phyloP scores from a whole-genome alignment of 31 red algal genomes.

The Odonthalia washingtoniensis region DNA sequence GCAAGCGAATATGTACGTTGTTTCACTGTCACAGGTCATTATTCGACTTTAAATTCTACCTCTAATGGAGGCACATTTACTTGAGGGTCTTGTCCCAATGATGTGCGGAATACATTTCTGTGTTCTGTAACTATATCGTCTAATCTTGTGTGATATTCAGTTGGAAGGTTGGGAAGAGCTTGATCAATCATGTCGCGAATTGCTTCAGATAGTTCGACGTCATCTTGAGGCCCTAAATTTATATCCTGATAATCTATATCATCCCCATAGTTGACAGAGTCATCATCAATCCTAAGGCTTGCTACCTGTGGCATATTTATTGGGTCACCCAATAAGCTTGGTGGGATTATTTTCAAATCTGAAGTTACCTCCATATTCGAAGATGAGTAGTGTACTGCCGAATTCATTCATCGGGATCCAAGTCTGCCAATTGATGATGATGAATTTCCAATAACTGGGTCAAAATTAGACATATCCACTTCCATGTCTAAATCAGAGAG shows the following conservation, averaged over 20 bases:
- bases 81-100: slow-evolving; percentile 8
- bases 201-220: slow-evolving; percentile 17
- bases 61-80: slow-evolving; percentile 15
- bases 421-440: slow-evolving; percentile 46
- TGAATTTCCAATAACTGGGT: background rate
- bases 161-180: slow-evolving; percentile 12
- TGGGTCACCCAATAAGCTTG: background rate
- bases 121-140: background rate
- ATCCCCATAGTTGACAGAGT: slow-evolving; percentile 50
- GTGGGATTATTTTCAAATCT: too few species aligned
- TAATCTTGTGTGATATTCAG: background rate
- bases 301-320: too few species aligned
- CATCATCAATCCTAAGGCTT: slow-evolving; percentile 36
- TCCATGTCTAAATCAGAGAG: slow-evolving; percentile 29
- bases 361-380: too few species aligned
- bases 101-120: background rate
- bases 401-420: too few species aligned
- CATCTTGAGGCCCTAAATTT: slow-evolving; percentile 15
- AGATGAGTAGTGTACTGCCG: too few species aligned
- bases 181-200: slow-evolving; percentile 25
- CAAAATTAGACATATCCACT: too few species aligned
- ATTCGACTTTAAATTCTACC: background rate
- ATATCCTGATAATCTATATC: slow-evolving; percentile 61
- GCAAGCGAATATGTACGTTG: slow-evolving; percentile 49
- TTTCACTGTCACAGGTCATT: background rate